These are phyloP conservation scores for Phialemoniopsis sp. DNA, from an alignment of 2,329 filamentous ascomycete species.

Conservation along the genomic window DNA sequence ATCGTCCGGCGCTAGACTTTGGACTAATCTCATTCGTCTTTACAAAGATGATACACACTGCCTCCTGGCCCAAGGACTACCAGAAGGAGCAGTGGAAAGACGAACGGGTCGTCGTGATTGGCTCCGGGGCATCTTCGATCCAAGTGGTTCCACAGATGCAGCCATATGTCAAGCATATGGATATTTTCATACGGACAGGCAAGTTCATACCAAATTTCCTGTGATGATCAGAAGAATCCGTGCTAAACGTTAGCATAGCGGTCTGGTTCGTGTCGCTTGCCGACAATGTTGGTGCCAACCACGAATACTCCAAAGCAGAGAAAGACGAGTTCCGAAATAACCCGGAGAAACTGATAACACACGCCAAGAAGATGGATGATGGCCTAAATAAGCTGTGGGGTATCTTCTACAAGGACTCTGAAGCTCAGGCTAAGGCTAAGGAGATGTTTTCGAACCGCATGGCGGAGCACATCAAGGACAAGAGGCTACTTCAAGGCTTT, in stretches of 20 bases:
- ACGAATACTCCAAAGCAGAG: conserved; percentile 10
- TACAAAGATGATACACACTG: conserved; percentile 17
- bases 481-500: no score
- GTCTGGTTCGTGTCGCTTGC: no score
- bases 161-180: conserved; percentile 5
- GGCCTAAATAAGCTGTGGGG: conserved; percentile 8
- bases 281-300: no score
- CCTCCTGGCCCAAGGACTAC: conserved; percentile 16
- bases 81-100: conserved; percentile 8
- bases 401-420: conserved; percentile 8
- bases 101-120: conserved; percentile 22
- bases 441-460: conserved; percentile 26
- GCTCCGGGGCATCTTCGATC: conserved; percentile 20
- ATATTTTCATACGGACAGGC: conserved; percentile 11
- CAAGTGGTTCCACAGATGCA: conserved; percentile 19
- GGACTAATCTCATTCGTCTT: conserved; percentile 21
- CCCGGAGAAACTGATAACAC: conserved; percentile 6
- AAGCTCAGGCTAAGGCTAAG: conserved; percentile 2
- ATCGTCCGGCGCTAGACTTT: conserved; percentile 47
- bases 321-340: conserved; percentile 7
- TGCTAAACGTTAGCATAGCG: not conserved
- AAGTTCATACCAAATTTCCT: not conserved
- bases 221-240: not conserved
- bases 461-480: conserved; percentile 34
- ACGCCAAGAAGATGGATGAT: conserved; percentile 9